Conservation (phyloP, 768 basidiomycete species). For the Austroboletus festivus region DNA sequence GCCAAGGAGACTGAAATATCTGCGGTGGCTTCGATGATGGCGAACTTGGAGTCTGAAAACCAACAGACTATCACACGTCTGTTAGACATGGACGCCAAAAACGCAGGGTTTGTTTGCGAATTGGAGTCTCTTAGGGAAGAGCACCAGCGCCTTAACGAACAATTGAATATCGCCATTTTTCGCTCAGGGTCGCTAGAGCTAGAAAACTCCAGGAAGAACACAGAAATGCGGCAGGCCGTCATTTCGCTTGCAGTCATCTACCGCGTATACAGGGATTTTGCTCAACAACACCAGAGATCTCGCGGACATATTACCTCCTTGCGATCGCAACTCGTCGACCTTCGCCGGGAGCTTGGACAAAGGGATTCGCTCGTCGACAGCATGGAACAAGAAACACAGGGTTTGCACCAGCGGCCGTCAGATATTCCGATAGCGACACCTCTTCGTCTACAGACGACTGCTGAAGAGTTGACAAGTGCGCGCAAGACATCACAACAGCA, state of each 20-base stretch:
- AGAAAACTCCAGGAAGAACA: constrained; percentile 3
- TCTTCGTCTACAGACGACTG: neutral
- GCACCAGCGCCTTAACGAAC: constrained; percentile 9
- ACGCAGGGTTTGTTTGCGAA: constrained; percentile 12
- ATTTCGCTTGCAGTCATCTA: constrained; percentile 24
- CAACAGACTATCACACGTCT: constrained; percentile 22
- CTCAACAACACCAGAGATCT: constrained; percentile 11
- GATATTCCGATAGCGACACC: constrained; percentile 2
- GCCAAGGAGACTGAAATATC: constrained; percentile 36
- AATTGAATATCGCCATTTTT: constrained; percentile 3
- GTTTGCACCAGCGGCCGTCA: constrained; percentile 9
- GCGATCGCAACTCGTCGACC: constrained; percentile 15
- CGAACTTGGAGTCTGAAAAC: constrained; percentile 35
- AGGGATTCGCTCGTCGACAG: constrained; percentile 1
- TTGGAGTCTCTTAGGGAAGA: constrained; percentile 12
- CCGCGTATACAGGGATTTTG: constrained; percentile 14
- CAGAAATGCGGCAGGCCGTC: constrained; percentile 16
- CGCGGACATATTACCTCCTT: constrained; percentile 8
- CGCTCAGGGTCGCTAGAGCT: constrained; percentile 12
- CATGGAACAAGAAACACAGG: constrained; percentile 10
- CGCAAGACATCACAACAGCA: constrained; percentile 2
- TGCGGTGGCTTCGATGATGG: constrained; percentile 38
- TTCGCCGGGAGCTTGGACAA: constrained; percentile 17
- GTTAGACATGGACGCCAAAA: constrained; percentile 14
- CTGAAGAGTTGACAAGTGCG: too few species aligned